Evolutionary conservation across 495 filamentous ascomycete genomes (phyloP), one percentile per base, ranked within the genome.

Genomic region (Ramalina peruviana): DNA sequence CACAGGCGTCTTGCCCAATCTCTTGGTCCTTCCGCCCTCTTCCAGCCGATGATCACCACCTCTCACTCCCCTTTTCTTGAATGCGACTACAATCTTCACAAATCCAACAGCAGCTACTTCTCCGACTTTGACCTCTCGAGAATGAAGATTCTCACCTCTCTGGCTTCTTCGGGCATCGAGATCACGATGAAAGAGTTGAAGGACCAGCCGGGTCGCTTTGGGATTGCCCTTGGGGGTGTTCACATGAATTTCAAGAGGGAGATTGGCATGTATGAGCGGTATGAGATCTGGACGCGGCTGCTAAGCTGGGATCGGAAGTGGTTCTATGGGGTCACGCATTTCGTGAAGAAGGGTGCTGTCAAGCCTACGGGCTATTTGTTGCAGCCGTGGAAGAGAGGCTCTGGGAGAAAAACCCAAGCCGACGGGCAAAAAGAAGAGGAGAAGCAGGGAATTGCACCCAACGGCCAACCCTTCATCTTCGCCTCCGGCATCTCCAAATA

Each of bases 91-190:
- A 90, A 92, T 69, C 51, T 85, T 36, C 86, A 92, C 74, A 92
- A 92, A 60, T 82, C 76, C 56, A 92, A 92, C 68, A 76, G 69
- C 49, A 92, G 86, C 4, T 92, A 86, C 72, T 89, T 88, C 63
- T 68, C 80, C 58, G 86, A 90, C 63, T 74, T 88, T 15, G 86
- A 90, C 64, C 72, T 86, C 39, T 71, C 73, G 39, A 80, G 86
- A 13, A 78, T 75, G 0, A 77, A 86, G 54, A 67, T 84, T 2
- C 62, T 78, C 33, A 67, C 66, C 44, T 72, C 75, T 48, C 65
- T 83, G 0, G 65, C 80, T 36, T 59, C 72, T 65, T 53, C 66
- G 60, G 48, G 71, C 65, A 51, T 73, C 73, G 61, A 49, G 56
- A 39, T 69, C 13, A 67, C 67, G 36, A 71, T 70, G 6, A 48